Percentiles rank a stretch among this genome's conserved stretches.
phyloP scores from a whole-genome alignment of 2,329 filamentous ascomycete species.

The Fusarium neocosmosporiellum region DNA sequence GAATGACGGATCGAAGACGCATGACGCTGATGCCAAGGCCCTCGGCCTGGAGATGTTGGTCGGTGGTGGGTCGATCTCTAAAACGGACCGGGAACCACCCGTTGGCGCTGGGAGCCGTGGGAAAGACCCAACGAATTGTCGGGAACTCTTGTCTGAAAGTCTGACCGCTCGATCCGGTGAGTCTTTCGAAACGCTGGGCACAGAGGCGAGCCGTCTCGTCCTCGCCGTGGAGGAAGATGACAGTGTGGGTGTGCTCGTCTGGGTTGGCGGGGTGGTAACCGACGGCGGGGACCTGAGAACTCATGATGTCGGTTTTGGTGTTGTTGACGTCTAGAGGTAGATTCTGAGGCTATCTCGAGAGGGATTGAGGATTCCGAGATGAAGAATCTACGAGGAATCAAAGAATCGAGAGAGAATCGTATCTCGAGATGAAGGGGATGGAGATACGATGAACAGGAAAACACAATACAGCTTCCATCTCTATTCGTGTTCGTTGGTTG shows the following conservation, averaged over 20 bases:
- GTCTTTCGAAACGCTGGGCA: constrained; percentile 42
- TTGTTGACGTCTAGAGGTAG: neutral
- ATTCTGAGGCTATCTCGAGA: neutral
- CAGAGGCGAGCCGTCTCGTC: constrained; percentile 52
- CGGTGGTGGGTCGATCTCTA: constrained; percentile 42
- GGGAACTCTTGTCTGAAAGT: constrained; percentile 55
- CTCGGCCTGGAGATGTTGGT: constrained; percentile 53
- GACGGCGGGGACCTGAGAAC: neutral
- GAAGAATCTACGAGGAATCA: neutral
- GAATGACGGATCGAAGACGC: constrained; percentile 47
- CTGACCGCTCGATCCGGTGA: constrained; percentile 42
- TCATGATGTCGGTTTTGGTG: neutral
- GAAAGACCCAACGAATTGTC: constrained; percentile 62
- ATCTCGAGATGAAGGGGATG: neutral
- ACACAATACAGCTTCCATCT: neutral
- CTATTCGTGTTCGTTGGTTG: neutral
- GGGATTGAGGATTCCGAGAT: neutral
- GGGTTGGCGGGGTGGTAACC: neutral
- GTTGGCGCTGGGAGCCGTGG: constrained; percentile 40
- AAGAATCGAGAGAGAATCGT: neutral
- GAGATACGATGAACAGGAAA: neutral
- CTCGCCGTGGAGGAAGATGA: constrained; percentile 59
- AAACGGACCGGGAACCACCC: constrained; percentile 65
- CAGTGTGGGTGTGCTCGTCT: constrained; percentile 52
- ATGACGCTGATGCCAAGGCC: constrained; percentile 54